Base-by-base conservation (phyloP, 805 yeast species). In the Torulaspora gathmanii region DNA sequence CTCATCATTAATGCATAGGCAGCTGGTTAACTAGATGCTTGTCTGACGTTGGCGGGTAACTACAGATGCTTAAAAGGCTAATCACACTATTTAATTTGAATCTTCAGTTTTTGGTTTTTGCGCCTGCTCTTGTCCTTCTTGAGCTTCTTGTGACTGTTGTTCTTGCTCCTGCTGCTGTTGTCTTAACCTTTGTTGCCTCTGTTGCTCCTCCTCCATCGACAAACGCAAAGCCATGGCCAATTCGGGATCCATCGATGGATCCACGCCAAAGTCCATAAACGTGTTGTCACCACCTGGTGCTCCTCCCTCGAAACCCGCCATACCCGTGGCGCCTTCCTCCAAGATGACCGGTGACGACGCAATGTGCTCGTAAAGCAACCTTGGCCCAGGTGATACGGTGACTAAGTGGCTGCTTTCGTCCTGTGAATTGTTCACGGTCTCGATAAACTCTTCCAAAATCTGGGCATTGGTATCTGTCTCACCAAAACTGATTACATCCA, bases 201-300 rank as follows among this genome's bases (percentile, higher is more conserved):
- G 83, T 57, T 83, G 86, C 64, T 91, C 98, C 62, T 93, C 99
- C 62, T 93, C 98, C 59, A 93, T 73, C 0, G 98, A 91, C 66
- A 93, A 73, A 63, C 98, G 81, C 59, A 93, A 77, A 1, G 98
- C 99, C 73, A 93, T 74, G 0, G 98, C 99, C 62, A 93, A 78
- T 68, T 93, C 99, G 26, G 98, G 98, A 59, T 93, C 99, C 80
- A 88, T 84, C 54, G 82, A 81, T 26, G 96, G 91, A 67, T 91
- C 98, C 31, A 78, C 79, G 42, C 82, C 84, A 59, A 83, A 75
- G 46, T 81, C 87, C 68, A 79, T 80, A 40, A 71, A 76, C 17
- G 69, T 74, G n/a, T 68, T 75, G 22, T 67, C 76, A 20, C 67
- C 72, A 40, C 70, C 75, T 10, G 72, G 78, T 16, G 69, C 77